Base-by-base conservation (phyloP, 805 yeast genomes). In the Myxozyma sirexii region DNA sequence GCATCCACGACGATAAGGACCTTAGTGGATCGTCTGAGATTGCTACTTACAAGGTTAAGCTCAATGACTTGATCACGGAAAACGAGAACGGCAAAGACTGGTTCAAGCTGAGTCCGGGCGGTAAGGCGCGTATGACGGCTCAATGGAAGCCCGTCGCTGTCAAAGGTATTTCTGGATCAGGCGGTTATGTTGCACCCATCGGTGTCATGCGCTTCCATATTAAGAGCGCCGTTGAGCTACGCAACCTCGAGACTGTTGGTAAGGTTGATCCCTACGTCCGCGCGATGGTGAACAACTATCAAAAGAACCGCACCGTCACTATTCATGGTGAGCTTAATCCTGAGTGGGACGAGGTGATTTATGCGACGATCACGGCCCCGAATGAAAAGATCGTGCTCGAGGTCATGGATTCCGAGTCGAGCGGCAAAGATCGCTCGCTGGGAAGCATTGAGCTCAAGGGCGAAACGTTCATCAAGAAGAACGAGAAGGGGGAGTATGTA, bases 201-300 rank as follows among this genome's bases (percentile, higher is more conserved):
- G 99, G 99, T 71, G 93, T 88, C 35, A 80, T 92, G 4, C 84
- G 97, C 70, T 79, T 94, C 59, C 69, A 72, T 51, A 74, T 94
- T 61, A 82, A 82, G 66, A 81, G 80, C 62, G 97, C 96, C 44
- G 82, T 80, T 57, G 87, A 84, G 62, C 81, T 94, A 69, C 82
- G 87, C 60, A 93, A 94, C 74, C 80, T 92, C 74, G 97, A 93
- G 73, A 87, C 83, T 56, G 80, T 94, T 60, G 98, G 98, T 61
- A 89, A 85, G 68, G 84, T 91, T 71, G 98, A 94, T 74, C 99
- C 99, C 45, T 94, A 93, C 71, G 84, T 85, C 6, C 84, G 96
- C 69, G 77, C 93, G 15, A 75, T 90, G 70, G 81, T 90, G 49
- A 92, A 91, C 71, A 91, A 91, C 60, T 79, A 84, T 66, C 84